A percentile compares a stretch with the other conserved stretches of the same genome.
These are phyloP conservation scores for Tylopilus felleus DNA, from an alignment of 768 basidiomycete species.

Conservation along the genomic window DNA sequence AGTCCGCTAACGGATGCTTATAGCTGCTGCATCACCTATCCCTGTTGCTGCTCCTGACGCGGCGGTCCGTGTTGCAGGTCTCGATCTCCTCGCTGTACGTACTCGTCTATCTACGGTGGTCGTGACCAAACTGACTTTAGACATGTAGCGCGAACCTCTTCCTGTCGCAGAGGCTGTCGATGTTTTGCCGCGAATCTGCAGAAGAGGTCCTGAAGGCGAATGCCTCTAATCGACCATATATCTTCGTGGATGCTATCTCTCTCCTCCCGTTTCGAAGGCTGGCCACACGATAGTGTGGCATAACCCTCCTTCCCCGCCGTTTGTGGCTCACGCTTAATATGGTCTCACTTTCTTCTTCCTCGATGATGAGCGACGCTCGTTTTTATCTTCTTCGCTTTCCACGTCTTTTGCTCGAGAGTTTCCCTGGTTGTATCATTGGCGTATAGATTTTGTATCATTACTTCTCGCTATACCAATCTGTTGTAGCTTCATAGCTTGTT, in stretches of 20 bases:
- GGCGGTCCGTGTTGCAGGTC: background rate
- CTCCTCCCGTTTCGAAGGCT: background rate
- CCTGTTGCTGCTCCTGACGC: conserved; percentile 16
- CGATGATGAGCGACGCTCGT: background rate
- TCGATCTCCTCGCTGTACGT: conserved; percentile 21
- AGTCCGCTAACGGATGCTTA: background rate
- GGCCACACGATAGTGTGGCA: background rate
- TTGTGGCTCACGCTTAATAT: background rate
- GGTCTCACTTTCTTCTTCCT: background rate
- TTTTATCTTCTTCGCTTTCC: background rate
- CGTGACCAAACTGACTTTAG: background rate
- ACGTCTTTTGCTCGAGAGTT: background rate
- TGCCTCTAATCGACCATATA: conserved; percentile 10
- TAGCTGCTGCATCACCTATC: conserved; percentile 29
- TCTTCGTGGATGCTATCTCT: background rate
- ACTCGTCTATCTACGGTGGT: accelerated
- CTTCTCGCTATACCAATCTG: background rate
- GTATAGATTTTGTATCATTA: conserved; percentile 30
- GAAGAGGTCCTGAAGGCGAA: background rate
- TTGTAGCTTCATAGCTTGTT: background rate
- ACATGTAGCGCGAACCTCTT: conserved; percentile 12
- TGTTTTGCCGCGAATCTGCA: conserved; percentile 14
- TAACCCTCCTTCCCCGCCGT: conserved; percentile 3
- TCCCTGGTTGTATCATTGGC: conserved; percentile 16
- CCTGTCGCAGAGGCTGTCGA: conserved; percentile 9